Conservation (phyloP, 2,329 filamentous ascomycete species). For the Pseudogymnoascus destructans region DNA sequence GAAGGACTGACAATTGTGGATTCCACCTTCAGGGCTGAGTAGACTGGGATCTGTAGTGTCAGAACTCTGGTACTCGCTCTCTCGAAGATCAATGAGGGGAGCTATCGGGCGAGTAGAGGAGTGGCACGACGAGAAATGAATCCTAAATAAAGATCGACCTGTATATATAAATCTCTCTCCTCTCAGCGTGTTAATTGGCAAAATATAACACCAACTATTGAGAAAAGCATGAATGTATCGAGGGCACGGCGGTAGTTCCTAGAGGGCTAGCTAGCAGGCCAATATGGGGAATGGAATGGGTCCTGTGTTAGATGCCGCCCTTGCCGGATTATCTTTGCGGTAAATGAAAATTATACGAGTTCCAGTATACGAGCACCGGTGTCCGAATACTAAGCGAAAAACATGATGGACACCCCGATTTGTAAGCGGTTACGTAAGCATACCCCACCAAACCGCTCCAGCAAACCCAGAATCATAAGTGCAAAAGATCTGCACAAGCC, state of each 20-base stretch:
- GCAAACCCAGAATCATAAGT: no score
- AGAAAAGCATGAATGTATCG: not conserved
- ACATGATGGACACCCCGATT: no score
- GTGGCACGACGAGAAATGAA: not conserved
- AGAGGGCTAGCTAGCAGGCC: not conserved
- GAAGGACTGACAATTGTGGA: not conserved
- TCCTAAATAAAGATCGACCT: not conserved
- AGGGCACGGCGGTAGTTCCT: not conserved
- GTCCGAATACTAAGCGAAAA: no score
- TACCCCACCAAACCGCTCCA: no score
- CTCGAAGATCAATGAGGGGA: not conserved
- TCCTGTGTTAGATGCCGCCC: constrained; percentile 1
- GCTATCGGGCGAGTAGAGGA: not conserved
- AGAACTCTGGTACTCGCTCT: not conserved
- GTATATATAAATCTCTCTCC: not conserved
- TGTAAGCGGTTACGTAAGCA: no score
- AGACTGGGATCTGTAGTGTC: not conserved
- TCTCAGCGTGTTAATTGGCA: not conserved
- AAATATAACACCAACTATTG: not conserved
- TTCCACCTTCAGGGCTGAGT: not conserved
- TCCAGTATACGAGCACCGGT: no score
- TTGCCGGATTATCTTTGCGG: constrained; percentile 5
- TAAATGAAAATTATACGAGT: no score
- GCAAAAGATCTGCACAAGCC: no score
- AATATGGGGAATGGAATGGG: not conserved